Conservation (phyloP, 371 early-diverging fungal species). For the Umbelopsis sp. region DNA sequence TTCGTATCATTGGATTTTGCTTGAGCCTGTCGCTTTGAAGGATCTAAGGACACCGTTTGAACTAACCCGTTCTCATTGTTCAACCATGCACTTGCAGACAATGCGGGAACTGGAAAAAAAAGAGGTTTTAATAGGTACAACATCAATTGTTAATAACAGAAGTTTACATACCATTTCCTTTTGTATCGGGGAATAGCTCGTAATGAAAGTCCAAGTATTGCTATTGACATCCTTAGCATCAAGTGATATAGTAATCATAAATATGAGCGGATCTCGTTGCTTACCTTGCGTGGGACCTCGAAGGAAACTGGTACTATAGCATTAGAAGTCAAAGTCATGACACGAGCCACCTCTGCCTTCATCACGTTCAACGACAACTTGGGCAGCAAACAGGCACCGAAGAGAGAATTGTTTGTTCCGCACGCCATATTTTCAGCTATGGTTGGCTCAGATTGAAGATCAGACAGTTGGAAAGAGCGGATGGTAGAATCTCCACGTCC, state of each 20-base stretch:
- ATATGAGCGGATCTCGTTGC: background rate
- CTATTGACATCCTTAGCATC: slow-evolving; percentile 26
- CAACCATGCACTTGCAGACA: slow-evolving; percentile 64
- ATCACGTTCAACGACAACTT: slow-evolving; percentile 76
- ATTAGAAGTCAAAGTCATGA: slow-evolving; percentile 58
- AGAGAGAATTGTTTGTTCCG: slow-evolving; percentile 43
- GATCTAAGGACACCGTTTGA: slow-evolving; percentile 66
- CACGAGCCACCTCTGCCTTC: slow-evolving; percentile 74
- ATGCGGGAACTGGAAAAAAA: slow-evolving; percentile 38
- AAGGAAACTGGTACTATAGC: slow-evolving; percentile 68
- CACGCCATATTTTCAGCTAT: slow-evolving; percentile 57
- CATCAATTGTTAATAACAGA: background rate
- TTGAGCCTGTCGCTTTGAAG: slow-evolving; percentile 28
- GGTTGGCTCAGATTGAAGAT: slow-evolving; percentile 38
- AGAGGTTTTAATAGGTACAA: background rate
- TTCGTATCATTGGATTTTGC: background rate
- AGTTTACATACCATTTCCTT: slow-evolving; percentile 39
- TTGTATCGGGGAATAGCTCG: slow-evolving; percentile 81
- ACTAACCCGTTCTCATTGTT: slow-evolving; percentile 53
- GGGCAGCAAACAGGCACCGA: slow-evolving; percentile 68
- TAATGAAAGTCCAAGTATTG: slow-evolving; percentile 77
- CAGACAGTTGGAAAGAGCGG: slow-evolving; percentile 64
- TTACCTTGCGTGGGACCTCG: slow-evolving; percentile 69
- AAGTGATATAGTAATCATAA: background rate
- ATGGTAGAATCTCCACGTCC: slow-evolving; percentile 74